These are phyloP conservation scores for Senna siamea DNA, from an alignment of 306 rosid genomes.

Conservation along the genomic window DNA sequence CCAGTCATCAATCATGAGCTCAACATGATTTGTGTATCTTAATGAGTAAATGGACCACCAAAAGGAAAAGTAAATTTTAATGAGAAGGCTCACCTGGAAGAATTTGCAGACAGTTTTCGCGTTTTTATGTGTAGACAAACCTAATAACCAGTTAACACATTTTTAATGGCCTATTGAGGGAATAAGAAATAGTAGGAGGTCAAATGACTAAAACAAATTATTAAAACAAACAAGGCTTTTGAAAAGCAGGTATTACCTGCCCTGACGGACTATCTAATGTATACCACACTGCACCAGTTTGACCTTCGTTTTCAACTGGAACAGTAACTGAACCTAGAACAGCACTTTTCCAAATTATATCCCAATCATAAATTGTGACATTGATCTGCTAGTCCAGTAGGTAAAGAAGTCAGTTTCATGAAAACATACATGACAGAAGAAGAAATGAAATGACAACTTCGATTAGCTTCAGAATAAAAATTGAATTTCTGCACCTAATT, in stretches of 20 bases:
- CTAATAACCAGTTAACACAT: slow-evolving; percentile 54
- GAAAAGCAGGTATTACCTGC: slow-evolving; percentile 64
- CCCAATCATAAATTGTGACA: slow-evolving; percentile 97
- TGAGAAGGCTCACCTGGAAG: slow-evolving; percentile 67
- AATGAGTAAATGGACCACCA: slow-evolving; percentile 19
- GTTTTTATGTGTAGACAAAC: slow-evolving; percentile 92
- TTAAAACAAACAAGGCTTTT: slow-evolving; percentile 35
- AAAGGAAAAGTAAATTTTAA: slow-evolving; percentile 12
- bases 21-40: slow-evolving; percentile 7
- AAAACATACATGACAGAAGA: slow-evolving; percentile 47
- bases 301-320: slow-evolving; percentile 86
- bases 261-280: slow-evolving; percentile 86
- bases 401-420: slow-evolving; percentile 56
- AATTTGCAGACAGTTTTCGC: slow-evolving; percentile 58
- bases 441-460: too few species aligned
- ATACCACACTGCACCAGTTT: slow-evolving; percentile 92
- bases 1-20: slow-evolving; percentile 16
- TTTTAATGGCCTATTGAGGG: slow-evolving; percentile 38
- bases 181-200: slow-evolving; percentile 24
- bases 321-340: slow-evolving; percentile 96
- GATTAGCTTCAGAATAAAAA: not conserved
- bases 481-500: not conserved
- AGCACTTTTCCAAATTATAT: slow-evolving; percentile 96
- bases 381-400: slow-evolving; percentile 73
- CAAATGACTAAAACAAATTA: slow-evolving; percentile 30